These are phyloP conservation scores for Cyberlindnera maritima DNA, from an alignment of 805 yeast genomes.

Conservation along the genomic window DNA sequence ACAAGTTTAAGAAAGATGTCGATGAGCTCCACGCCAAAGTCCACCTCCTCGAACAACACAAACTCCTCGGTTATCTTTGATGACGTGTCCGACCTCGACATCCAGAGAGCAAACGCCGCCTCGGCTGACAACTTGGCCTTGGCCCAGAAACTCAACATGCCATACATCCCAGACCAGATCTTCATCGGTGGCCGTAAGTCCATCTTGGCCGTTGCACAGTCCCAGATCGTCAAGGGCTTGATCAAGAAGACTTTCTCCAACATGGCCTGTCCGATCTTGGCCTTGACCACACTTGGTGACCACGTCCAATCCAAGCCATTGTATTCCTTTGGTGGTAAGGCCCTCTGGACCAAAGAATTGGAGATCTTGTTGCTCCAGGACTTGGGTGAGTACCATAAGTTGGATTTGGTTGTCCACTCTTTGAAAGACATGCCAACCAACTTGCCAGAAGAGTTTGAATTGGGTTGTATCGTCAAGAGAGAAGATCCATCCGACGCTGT, in stretches of 20 bases:
- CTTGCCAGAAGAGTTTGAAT: conserved; percentile 83
- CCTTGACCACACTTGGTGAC: conserved; percentile 87
- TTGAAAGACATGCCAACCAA: conserved; percentile 91
- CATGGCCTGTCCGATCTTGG: conserved; percentile 69
- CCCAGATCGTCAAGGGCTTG: conserved; percentile 62
- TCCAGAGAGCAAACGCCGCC: conserved; percentile 10
- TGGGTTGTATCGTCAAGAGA: conserved; percentile 83
- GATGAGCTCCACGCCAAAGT: conserved; percentile 13
- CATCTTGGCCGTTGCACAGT: conserved; percentile 81
- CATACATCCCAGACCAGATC: conserved; percentile 27
- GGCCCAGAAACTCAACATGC: conserved; percentile 15
- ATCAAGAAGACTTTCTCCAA: conserved; percentile 63
- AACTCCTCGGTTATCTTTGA: conserved; percentile 24
- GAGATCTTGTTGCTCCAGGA: conserved; percentile 70
- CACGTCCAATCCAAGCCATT: conserved; percentile 80
- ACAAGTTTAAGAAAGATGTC: conserved; percentile 21
- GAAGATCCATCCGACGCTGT: conserved; percentile 95
- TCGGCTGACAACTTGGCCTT: conserved; percentile 9
- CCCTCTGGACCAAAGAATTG: conserved; percentile 94
- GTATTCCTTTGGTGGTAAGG: conserved; percentile 94
- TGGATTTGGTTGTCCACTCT: conserved; percentile 91
- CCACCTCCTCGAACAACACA: conserved; percentile 16
- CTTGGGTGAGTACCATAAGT: conserved; percentile 59
- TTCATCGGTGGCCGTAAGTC: conserved; percentile 88
- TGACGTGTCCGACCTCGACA: conserved; percentile 13